Base-by-base conservation (phyloP, 2,329 filamentous ascomycete genomes). In the Rhexocercosporidium sp. region DNA sequence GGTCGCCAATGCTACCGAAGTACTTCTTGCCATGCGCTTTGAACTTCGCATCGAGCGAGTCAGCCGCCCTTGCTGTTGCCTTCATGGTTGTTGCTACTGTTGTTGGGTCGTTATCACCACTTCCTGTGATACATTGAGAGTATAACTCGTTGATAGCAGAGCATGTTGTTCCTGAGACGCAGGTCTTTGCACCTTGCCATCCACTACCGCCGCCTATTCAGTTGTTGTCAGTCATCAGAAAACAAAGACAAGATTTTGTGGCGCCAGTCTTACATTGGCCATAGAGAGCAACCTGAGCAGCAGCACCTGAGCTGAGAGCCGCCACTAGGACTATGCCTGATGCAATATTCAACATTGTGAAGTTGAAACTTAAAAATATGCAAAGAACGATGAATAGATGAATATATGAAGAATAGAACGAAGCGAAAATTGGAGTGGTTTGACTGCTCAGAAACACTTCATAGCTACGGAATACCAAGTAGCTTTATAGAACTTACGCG, bases 1-100 rank as follows among this genome's bases (percentile, higher is more conserved):
- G 81, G 74, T 90, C 88, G 1, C 84, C 81, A 66, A 80, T 82
- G 9, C 83, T 84, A 69, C 89, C 90, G 64, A 85, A 86, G 80
- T 91, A 92, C 69, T 85, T 81, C 80, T 91, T 91, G 69, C 89
- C 59, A 6, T 51, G n/a, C 6, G 59, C 59, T 62, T 46, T 29
- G 41, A 62, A 62, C 59, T 62, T 51, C 11, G 22, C 22, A 37
- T 62, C 59, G 18, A 62, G n/a, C n/a, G n/a, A n/a, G n/a, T n/a
- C n/a, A 22, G 65, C 59, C 25, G 59, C 65, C 31, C 59, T 27
- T 8, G 62, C 25, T 29, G 66, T n/a, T 29, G 56, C 44, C 11
- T 63, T 54, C 20, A 67, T 49, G 20, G 65, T 65, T 37, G 62
- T 62, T 16, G 31, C 49, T 29, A 14, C 14, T 39, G 34, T 39